Percentiles rank a stretch among this genome's conserved stretches.
Evolutionary conservation across 805 yeast species (phyloP).

Genomic region (Kodamaea hsintzibuensis): DNA sequence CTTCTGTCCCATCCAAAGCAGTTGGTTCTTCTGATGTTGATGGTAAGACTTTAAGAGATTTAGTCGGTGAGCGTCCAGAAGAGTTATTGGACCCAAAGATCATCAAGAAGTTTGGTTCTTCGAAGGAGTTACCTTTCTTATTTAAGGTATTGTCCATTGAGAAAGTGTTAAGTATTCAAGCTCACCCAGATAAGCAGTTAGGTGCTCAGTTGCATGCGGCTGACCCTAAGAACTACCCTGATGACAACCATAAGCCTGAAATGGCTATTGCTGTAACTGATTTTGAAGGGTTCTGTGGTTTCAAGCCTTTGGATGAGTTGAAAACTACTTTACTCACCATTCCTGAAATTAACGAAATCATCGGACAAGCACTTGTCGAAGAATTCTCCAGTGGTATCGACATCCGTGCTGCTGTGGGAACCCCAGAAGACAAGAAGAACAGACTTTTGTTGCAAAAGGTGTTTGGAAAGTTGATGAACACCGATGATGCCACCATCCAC

Average conservation of each 20-base stretch:
- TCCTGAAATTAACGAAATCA: conserved; percentile 73
- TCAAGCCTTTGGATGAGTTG: conserved; percentile 83
- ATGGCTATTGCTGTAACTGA: conserved; percentile 97
- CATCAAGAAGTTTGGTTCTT: conserved; percentile 63
- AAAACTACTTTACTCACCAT: conserved; percentile 65
- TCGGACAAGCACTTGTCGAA: conserved; percentile 60
- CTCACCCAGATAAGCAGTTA: conserved; percentile 91
- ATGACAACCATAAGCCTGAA: conserved; percentile 98
- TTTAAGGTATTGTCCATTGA: conserved; percentile 92
- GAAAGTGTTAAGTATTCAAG: conserved; percentile 93
- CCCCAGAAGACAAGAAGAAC: conserved; percentile 56
- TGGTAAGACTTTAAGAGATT: conserved; percentile 63
- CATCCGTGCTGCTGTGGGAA: conserved; percentile 45
- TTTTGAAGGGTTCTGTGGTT: conserved; percentile 98
- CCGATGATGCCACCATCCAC: conserved; percentile 60
- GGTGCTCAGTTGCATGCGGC: conserved; percentile 72
- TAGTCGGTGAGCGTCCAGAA: conserved; percentile 61
- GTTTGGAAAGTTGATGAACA: conserved; percentile 82
- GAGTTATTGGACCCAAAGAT: conserved; percentile 59
- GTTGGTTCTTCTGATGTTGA: conserved; percentile 30
- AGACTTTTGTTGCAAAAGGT: conserved; percentile 69
- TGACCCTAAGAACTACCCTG: conserved; percentile 95
- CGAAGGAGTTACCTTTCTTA: conserved; percentile 80
- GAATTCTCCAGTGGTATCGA: conserved; percentile 54
- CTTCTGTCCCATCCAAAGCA: conserved; percentile 77